These are phyloP conservation scores for Pleurotus platypus DNA, from an alignment of 768 basidiomycete species.

Conservation along the genomic window DNA sequence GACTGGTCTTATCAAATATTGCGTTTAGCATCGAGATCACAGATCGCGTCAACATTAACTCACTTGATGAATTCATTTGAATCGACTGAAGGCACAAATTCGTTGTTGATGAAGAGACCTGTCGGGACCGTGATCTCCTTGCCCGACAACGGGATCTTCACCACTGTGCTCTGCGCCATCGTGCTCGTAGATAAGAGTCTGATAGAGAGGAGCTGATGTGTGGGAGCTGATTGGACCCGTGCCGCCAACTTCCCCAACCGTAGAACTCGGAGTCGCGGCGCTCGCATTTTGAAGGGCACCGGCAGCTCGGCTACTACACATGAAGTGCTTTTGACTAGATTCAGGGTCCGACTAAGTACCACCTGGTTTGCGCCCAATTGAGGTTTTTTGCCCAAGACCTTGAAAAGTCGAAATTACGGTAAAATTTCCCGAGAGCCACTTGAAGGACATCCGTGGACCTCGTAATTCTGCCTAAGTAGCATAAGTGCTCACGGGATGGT, in stretches of 20 bases:
- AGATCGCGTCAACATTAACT: conserved; percentile 18
- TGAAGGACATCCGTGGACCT: no score
- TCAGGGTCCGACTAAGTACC: neutral
- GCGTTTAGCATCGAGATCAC: conserved; percentile 18
- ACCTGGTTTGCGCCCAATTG: neutral
- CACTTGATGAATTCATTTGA: conserved; percentile 64
- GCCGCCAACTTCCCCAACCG: neutral
- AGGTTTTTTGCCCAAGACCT: no score
- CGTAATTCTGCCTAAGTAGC: no score
- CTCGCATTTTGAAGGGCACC: neutral
- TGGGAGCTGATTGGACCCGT: neutral
- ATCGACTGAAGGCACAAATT: conserved; percentile 78
- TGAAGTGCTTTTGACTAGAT: neutral
- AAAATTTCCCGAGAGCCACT: no score
- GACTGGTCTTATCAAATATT: conserved; percentile 39
- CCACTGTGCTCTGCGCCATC: conserved; percentile 42
- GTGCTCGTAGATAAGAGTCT: conserved; percentile 14
- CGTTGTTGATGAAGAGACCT: conserved; percentile 89
- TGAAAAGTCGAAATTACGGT: no score
- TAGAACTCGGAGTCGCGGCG: neutral
- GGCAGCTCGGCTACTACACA: conserved; percentile 3
- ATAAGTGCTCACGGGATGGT: no score
- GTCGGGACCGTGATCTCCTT: conserved; percentile 65
- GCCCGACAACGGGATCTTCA: conserved; percentile 37
- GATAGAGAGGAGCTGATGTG: conserved; percentile 1